phyloP scores from a whole-genome alignment of 352 stramenopile genomes.

The Globisporangium okanoganense region DNA sequence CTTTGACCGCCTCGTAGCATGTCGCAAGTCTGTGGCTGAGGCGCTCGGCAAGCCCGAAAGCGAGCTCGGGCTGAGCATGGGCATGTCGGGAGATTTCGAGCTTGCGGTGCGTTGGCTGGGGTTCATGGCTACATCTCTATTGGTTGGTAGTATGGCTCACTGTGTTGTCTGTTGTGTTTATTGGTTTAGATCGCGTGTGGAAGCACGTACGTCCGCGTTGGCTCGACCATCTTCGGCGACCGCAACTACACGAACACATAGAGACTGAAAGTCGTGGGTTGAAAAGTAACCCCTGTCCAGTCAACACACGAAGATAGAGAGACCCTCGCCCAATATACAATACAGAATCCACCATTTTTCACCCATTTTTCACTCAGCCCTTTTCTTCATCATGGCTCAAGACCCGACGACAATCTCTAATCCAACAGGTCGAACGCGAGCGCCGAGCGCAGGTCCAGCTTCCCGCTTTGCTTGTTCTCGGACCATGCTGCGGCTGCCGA shows the following conservation, averaged over 20 bases:
- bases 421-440: constrained; percentile 64
- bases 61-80: constrained; percentile 96
- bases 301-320: not conserved
- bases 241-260: constrained; percentile 86
- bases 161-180: constrained; percentile 8
- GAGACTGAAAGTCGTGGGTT: not conserved
- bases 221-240: constrained; percentile 97
- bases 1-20: constrained; percentile 88
- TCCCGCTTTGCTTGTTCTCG: constrained; percentile 26
- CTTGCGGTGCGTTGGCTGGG: constrained; percentile 60
- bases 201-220: constrained; percentile 95
- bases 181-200: constrained; percentile 88
- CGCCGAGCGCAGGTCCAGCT: constrained; percentile 45
- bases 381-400: not conserved
- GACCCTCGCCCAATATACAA: constrained; percentile 3
- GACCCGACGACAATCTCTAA: not conserved
- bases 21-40: constrained; percentile 62
- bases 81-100: constrained; percentile 99
- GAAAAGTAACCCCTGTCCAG: not conserved
- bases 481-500: constrained; percentile 48
- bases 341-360: not conserved
- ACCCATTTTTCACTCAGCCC: not conserved
- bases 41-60: constrained; percentile 56
- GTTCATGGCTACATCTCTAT: not conserved
- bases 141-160: not conserved